phyloP scores from a whole-genome alignment of 305 asterid genomes.

The Fraxinus xanthoxyloides region DNA sequence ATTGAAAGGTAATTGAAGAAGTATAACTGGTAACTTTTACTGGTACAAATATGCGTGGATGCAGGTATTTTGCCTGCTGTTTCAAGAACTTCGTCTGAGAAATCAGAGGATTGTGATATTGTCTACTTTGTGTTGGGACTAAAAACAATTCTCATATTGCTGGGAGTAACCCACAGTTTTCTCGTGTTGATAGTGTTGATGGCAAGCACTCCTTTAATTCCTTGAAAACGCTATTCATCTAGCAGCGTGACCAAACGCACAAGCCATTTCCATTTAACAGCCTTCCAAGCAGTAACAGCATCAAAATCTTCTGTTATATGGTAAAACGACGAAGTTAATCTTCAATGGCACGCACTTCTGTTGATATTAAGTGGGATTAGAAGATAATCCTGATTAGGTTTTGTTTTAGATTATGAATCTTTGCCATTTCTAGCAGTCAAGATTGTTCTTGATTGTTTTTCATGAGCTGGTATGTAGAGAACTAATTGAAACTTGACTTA shows the following conservation, averaged over 20 bases:
- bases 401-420: background rate
- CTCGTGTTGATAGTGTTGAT: background rate
- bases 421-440: background rate
- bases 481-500: background rate
- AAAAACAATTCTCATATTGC: background rate
- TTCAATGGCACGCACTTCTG: background rate
- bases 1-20: background rate
- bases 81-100: background rate
- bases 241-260: background rate
- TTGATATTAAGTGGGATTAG: background rate
- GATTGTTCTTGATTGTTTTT: background rate
- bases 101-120: background rate
- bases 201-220: background rate
- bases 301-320: background rate
- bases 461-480: background rate
- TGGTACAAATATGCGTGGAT: background rate
- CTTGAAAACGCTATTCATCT: background rate
- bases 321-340: background rate
- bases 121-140: background rate
- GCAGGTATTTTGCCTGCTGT: no score
- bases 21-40: background rate
- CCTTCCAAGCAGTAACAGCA: background rate
- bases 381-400: background rate
- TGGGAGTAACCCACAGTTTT: background rate
- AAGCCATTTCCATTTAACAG: background rate